These are phyloP conservation scores for Rhizophlyctis rosea DNA, from an alignment of 192 early-diverging fungal species.

Conservation along the genomic window DNA sequence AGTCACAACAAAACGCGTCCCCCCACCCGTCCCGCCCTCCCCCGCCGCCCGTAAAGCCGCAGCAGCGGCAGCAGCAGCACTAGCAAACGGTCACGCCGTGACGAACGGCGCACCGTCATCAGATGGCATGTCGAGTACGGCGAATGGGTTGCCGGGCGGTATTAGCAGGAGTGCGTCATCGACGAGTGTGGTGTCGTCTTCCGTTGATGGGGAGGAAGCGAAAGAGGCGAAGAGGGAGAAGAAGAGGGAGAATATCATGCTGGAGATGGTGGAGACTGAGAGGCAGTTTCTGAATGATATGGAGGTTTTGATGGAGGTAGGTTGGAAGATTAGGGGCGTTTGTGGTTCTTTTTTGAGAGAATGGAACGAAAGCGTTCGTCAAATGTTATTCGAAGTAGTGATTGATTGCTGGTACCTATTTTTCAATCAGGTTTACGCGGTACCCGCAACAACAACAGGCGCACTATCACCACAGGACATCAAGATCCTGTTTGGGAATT, in stretches of 20 bases:
- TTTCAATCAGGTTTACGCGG: constrained; percentile 48
- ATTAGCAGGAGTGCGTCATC: constrained; percentile 2
- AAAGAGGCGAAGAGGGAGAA: not conserved
- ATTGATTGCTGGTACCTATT: too few species aligned
- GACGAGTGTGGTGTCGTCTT: not conserved
- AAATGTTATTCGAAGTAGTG: too few species aligned
- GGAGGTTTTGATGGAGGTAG: constrained; percentile 65
- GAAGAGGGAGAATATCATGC: constrained; percentile 70
- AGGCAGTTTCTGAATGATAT: constrained; percentile 71
- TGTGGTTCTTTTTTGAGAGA: too few species aligned
- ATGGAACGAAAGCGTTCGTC: not conserved
- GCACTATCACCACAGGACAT: constrained; percentile 60
- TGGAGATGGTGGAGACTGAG: constrained; percentile 79
- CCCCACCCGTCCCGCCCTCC: too few species aligned
- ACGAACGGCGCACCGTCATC: too few species aligned
- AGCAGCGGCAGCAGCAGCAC: too few species aligned
- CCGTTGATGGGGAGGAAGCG: not conserved
- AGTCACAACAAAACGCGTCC: too few species aligned
- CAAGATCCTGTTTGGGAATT: constrained; percentile 74
- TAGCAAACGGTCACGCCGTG: too few species aligned
- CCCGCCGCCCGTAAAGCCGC: too few species aligned
- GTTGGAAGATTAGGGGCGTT: constrained; percentile 14
- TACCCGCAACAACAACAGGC: constrained; percentile 40
- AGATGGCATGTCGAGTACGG: not conserved
- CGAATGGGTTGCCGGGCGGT: not conserved